Evolutionary conservation across 257 asterid species (phyloP), one percentile per base, ranked within the genome.

Genomic region (Fraxinus anomala): DNA sequence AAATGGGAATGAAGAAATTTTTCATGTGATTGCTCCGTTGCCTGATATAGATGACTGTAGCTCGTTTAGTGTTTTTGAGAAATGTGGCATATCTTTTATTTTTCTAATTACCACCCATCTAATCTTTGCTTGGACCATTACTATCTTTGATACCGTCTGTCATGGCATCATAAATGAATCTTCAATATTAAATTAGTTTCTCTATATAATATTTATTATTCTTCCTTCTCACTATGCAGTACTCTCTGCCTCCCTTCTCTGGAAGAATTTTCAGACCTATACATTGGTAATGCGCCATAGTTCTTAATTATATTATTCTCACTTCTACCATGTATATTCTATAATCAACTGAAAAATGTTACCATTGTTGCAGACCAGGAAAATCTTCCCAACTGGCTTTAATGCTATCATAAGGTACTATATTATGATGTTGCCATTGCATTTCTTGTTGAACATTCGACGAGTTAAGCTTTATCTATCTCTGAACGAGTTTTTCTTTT

Each of bases 231-330:
- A 77, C 74, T 68, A 51, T 83, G 92, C 94, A 93, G 99, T 83
- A 56, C 92, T 95, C 73, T 76, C 98, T n/a, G 77, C 85, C 28
- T 81, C 83, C 73, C 92, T 95, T 70, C 37, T 95, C 28, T 87
- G 91, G 92, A 91, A 89, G 90, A 90, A 89, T 83, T 73, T 83
- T 68, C 92, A 85, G 85, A 86, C 92, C 28, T 95, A 91, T 83
- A 83, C 94, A 73, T 79, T 86, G 97, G 98, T 95, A 91, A 82
- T 13, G 26, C 63, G 2, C 70, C 31, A 16, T 10, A n/a, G 33
- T 70, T 23, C n/a, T 74, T 3, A 51, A 24, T 40, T 21, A 17
- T 47, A 11, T 30, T 63, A 16, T 56, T 76, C 67, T 77, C 54
- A 39, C 72, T 44, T 61, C 16, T 73, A 68, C 28, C 24, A 0